Evolutionary conservation across 1,139 yeast species (phyloP).

Genomic region (Pneumocystis canis): DNA sequence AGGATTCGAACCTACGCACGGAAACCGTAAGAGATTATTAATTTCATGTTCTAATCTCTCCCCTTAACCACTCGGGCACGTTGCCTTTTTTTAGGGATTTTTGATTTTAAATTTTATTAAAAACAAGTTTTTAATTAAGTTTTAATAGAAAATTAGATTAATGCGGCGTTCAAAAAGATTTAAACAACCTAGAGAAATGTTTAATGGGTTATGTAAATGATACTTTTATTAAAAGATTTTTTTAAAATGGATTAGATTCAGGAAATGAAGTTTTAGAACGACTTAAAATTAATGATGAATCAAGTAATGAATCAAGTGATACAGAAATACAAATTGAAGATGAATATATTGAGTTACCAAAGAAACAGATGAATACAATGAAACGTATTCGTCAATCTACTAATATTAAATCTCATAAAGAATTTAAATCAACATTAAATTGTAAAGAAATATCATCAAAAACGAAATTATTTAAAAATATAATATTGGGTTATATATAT

Average conservation of each 20-base stretch:
- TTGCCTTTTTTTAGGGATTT: too few species aligned
- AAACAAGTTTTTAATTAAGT: background rate
- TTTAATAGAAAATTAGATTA: background rate
- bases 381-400: too few species aligned
- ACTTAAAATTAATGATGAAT: background rate
- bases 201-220: background rate
- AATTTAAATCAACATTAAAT: too few species aligned
- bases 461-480: too few species aligned
- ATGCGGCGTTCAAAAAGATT: background rate
- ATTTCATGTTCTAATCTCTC: background rate
- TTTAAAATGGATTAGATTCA: background rate
- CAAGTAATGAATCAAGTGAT: background rate
- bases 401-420: too few species aligned
- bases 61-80: conserved; percentile 1
- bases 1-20: conserved; percentile 1
- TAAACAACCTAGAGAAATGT: background rate
- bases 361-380: too few species aligned
- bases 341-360: background rate
- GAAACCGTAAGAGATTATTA: background rate
- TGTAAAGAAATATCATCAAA: too few species aligned
- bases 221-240: too few species aligned
- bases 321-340: background rate
- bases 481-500: too few species aligned
- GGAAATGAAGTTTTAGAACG: background rate
- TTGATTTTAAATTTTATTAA: too few species aligned